Base-by-base conservation (phyloP, 2,329 filamentous ascomycete genomes). In the Microsporum canis region DNA sequence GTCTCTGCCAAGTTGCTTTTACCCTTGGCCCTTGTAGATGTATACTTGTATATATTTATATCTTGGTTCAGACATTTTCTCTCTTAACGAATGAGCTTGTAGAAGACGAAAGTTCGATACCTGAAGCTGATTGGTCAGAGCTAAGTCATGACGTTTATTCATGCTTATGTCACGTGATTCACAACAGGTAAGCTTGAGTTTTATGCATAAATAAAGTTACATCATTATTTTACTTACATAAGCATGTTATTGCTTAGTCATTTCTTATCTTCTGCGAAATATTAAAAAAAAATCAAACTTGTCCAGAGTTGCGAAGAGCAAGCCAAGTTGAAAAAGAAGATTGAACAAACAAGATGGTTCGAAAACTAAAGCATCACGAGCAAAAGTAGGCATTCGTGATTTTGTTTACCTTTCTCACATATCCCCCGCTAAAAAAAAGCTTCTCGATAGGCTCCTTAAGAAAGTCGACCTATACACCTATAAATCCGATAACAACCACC, bases 301-400 rank as follows among this genome's bases (percentile, higher is more conserved):
- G 34, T 36, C 10, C 43, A 10, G 12, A 43, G 7, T n/a, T n/a
- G 43, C 6, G 10, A 29, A 47, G 23, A 8, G 7, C 17, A 47
- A 23, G 43, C 43, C 17, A 47, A 29, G 23, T 27, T 29, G 43
- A 12, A 12, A 12, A n/a, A 12, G 23, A 29, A 47, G 5, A 34
- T 57, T 39, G 27, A 23, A 31, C 33, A 33, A 17, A 3, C 34
- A 63, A 55, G 49, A 97, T 97, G 94, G 90, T 95, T 68, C 88
- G 94, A 69, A 91, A 95, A 80, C 85, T 99, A 72, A 97, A 96
- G 78, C 84, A 95, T 77, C 92, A 96, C 77, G 94, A 99, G 85
- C 85, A 94, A 73, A 95, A 94, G 82, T 79, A 66, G 58, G 69
- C 69, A 56, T 29, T 12, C 10, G 29, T 14, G 3, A 6, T 4